phyloP scores from a whole-genome alignment of 108 stramenopile species.

The Conticribra weissflogii region DNA sequence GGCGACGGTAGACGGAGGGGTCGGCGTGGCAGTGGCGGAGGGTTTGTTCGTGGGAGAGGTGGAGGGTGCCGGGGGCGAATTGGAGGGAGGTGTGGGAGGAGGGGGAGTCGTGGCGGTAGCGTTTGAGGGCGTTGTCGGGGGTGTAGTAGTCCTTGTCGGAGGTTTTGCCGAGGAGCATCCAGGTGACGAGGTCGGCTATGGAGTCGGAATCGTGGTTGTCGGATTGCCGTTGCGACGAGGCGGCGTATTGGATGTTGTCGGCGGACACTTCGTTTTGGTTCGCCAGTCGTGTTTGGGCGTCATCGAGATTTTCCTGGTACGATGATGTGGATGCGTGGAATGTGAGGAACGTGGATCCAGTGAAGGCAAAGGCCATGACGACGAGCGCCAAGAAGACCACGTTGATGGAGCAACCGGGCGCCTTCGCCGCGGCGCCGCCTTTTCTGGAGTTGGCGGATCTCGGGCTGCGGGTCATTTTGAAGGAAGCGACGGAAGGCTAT shows the following conservation, averaged over 20 bases:
- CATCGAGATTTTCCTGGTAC: no score
- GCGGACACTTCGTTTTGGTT: not conserved
- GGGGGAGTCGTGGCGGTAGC: conserved; percentile 19
- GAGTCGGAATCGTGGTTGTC: no score
- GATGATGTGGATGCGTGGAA: not conserved
- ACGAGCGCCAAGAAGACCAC: conserved; percentile 1
- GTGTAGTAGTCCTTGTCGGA: conserved; percentile 29
- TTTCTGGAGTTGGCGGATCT: not conserved
- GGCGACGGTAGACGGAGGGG: conserved; percentile 31
- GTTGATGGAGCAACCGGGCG: not conserved
- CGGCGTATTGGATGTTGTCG: not conserved
- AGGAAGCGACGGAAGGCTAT: no score
- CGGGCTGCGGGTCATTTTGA: no score
- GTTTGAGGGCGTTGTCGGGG: conserved; percentile 7
- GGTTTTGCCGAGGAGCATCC: conserved; percentile 15
- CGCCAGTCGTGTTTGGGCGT: no score
- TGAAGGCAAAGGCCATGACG: conserved; percentile 3
- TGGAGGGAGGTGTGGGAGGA: not conserved
- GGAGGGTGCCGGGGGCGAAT: conserved; percentile 31
- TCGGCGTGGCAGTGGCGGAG: conserved; percentile 32
- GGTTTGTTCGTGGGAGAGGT: conserved; percentile 25
- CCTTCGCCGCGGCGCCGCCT: not conserved
- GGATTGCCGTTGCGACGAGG: no score
- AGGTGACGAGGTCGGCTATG: conserved; percentile 23
- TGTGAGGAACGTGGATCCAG: conserved; percentile 3